These are phyloP conservation scores for Cystofilobasidium bisporidii DNA, from an alignment of 768 basidiomycete genomes.

Conservation along the genomic window DNA sequence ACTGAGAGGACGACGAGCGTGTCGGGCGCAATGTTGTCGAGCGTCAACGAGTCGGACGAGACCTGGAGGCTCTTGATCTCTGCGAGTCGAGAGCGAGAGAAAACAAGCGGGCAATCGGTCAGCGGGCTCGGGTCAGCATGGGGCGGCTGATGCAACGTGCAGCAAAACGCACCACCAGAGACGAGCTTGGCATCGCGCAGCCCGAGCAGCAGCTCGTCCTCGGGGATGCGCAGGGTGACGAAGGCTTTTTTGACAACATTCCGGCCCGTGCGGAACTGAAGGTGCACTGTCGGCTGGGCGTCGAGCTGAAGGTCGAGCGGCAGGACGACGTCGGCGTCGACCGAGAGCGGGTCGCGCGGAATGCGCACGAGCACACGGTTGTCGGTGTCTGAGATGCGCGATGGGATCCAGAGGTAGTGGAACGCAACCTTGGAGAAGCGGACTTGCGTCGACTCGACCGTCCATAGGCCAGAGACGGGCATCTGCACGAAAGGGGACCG, in stretches of 20 bases:
- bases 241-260: constrained; percentile 30
- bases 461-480: constrained; percentile 58
- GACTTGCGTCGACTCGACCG: constrained; percentile 59
- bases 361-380: constrained; percentile 47
- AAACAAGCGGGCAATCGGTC: neutral
- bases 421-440: constrained; percentile 56
- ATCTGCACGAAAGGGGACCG: constrained; percentile 47
- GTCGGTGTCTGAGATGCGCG: constrained; percentile 2
- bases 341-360: constrained; percentile 52
- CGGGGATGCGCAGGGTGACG: constrained; percentile 7
- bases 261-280: constrained; percentile 34
- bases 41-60: neutral
- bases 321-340: constrained; percentile 52
- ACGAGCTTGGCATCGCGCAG: constrained; percentile 2
- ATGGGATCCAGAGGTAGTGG: constrained; percentile 46
- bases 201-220: constrained; percentile 10
- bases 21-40: constrained; percentile 23
- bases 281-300: constrained; percentile 32
- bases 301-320: constrained; percentile 37
- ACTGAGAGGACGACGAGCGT: constrained; percentile 32
- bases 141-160: too few species aligned
- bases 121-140: too few species aligned
- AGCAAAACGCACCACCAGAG: constrained; percentile 2
- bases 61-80: constrained; percentile 1
- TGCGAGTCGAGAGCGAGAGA: neutral